Base-by-base conservation (phyloP, 768 basidiomycete species). In the Neoboletus magnificus region DNA sequence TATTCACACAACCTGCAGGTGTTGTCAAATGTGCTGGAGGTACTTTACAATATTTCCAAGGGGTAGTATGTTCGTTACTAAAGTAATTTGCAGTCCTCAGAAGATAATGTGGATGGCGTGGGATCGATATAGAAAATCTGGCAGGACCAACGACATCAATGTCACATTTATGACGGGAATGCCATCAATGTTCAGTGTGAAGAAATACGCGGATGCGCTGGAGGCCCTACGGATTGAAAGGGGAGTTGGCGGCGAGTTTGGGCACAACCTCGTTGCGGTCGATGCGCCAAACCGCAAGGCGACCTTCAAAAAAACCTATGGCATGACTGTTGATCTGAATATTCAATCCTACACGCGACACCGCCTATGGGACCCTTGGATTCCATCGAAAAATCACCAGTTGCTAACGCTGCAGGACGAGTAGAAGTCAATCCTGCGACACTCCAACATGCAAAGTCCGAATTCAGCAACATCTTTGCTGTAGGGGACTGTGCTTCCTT, bases 71-170 rank as follows among this genome's bases (percentile, higher is more conserved):
- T 40, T 43, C 23, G 11, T 48, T 49, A 20, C 61, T 63, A 5
- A 57, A 40, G 30, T 35, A 22, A 35, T n/a, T 37, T 40, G 22
- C 60, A 90, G 89, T 16, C 89, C 90, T 20, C 90, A 93, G 67
- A 93, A 95, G 73, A 89, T 94, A 51, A 93, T 96, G 90, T 96
- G 93, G 92, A 92, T 93, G 89, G 89, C 91, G 44, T 93, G 91
- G 90, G 91, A 94, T 67, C 77, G 85, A 46, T 92, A 80, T 69
- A 78, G 79, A 54, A 77, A 71, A 66, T 87, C 88, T 11, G 77
- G 78, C 3, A 80, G 88, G 20, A 68, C 74, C 16, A 76, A 79
- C 47, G 77, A 81, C 46, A 79, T 89, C 62, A 77, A 83, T 48
- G 67, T 89, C 57, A 82, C 91, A 55, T 96, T 96, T 69, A 88